Evolutionary conservation across 148 eudicot genomes (phyloP).

Genomic region (Tetragonia tetragonoides): DNA sequence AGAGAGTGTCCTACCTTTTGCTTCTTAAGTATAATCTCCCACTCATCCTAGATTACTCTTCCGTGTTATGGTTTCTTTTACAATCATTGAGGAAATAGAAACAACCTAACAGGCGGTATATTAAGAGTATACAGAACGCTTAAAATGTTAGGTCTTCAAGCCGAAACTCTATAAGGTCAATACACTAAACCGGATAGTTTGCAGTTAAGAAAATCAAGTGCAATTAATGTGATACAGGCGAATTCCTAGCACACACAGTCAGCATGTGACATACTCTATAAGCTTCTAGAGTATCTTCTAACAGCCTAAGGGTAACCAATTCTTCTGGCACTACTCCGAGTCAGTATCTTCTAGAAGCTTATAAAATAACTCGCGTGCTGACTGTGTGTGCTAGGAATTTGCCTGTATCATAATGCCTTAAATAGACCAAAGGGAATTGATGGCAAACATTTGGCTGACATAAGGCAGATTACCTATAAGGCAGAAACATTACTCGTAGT

Average conservation of each 20-base stretch:
- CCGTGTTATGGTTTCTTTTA: neutral
- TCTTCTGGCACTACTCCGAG: no score
- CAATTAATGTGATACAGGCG: no score
- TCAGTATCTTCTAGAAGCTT: no score
- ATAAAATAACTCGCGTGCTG: no score
- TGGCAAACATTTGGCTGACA: neutral
- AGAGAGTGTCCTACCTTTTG: neutral
- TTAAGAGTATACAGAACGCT: neutral
- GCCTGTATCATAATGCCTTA: no score
- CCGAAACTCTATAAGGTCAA: neutral
- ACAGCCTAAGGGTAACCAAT: no score
- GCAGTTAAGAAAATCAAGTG: neutral
- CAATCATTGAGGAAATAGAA: neutral
- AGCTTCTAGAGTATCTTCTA: no score
- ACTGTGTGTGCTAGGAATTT: no score
- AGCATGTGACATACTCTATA: no score
- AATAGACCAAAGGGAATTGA: neutral
- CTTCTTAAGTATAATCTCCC: neutral
- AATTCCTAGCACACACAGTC: no score
- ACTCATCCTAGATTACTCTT: neutral
- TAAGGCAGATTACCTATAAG: neutral
- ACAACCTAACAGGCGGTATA: neutral
- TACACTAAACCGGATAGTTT: neutral
- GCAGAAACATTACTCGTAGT: no score
- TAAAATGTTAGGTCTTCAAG: no score